Percentiles rank a stretch among this genome's conserved stretches.
Evolutionary conservation across 768 basidiomycete species (phyloP).

Genomic region (Crucibulum laeve): DNA sequence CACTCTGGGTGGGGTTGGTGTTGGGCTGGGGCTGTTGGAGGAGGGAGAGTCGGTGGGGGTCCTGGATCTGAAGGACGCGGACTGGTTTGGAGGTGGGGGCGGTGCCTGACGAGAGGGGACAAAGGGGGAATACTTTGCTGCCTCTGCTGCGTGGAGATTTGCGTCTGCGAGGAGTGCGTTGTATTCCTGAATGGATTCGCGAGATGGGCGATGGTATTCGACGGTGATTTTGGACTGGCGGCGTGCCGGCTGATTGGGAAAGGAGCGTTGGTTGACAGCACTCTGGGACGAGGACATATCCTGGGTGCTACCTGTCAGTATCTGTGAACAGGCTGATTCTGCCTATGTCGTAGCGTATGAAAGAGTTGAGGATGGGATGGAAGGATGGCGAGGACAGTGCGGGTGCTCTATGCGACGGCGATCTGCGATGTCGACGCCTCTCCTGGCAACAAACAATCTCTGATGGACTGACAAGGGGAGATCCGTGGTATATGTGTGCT

Average conservation of each 20-base stretch:
- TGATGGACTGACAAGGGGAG: no score
- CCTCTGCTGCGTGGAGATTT: conserved; percentile 50
- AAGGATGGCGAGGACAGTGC: no score
- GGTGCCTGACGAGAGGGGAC: conserved; percentile 32
- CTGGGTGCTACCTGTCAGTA: conserved; percentile 5
- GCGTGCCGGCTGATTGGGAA: conserved; percentile 31
- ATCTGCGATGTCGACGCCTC: no score
- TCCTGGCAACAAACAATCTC: no score
- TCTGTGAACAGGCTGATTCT: conserved; percentile 1
- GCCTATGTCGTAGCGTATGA: conserved; percentile 1
- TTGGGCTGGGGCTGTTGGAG: conserved; percentile 19
- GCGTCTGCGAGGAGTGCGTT: conserved; percentile 65
- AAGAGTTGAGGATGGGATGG: not conserved
- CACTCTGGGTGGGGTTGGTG: conserved; percentile 25
- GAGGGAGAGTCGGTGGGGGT: conserved; percentile 37
- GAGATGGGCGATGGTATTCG: conserved; percentile 72
- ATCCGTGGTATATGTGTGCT: no score
- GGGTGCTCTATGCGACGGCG: no score
- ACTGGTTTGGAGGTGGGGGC: conserved; percentile 32
- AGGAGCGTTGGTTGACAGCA: conserved; percentile 43
- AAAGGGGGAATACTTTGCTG: conserved; percentile 32
- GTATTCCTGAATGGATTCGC: conserved; percentile 76
- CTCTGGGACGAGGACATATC: conserved; percentile 42
- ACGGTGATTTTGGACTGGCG: conserved; percentile 63
- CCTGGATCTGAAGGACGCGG: conserved; percentile 40